Base-by-base conservation (phyloP, 116 monocot species). In the Zostera marina region DNA sequence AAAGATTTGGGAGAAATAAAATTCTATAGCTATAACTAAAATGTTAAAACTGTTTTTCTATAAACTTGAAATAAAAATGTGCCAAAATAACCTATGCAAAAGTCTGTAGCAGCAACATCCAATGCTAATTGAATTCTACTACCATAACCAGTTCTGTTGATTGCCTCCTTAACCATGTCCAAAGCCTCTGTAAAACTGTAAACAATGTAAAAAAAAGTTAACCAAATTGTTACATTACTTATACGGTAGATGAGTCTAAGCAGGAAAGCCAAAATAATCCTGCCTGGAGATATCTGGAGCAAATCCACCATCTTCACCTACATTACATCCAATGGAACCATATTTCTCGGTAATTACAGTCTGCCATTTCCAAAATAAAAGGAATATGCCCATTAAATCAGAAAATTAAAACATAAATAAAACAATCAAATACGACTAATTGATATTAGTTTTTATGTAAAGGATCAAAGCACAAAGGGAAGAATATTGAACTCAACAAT, bases 161-260 rank as follows among this genome's bases (percentile, higher is more conserved):
- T 85, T 70, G 96, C 89, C 54, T 82, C 85, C 52, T 77, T 82
- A 52, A 85, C 79, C 73, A 96, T 82, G 80, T 89, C 85, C 79
- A 96, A 74, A 24, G 77, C 82, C 61, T 96, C 83, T 3, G 72
- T 56, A 41, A 89, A 72, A 66, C 96, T 98, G 78, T 21, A 15
- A 51, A 52, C 32, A 59, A 19, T 49, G 40, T 15, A 38, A 56
- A 32, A 32, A 22, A 24, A 60, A 13, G 54, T n/a, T 39, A n/a
- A 32, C 1, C 32, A 32, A 55, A 55, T 13, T n/a, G 13, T 2
- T 7, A n/a, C 55, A 26, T 55, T 39, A 55, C 14, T n/a, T 39
- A 16, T 4, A 15, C 49, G 7, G 15, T 13, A n/a, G 19, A 4
- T 32, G n/a, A 2, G 23, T 55, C 7, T 5, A 55, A 12, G 13